Evolutionary conservation across 1,284 basidiomycete genomes (phyloP).

Genomic region (Stygiomarasmius scandens): DNA sequence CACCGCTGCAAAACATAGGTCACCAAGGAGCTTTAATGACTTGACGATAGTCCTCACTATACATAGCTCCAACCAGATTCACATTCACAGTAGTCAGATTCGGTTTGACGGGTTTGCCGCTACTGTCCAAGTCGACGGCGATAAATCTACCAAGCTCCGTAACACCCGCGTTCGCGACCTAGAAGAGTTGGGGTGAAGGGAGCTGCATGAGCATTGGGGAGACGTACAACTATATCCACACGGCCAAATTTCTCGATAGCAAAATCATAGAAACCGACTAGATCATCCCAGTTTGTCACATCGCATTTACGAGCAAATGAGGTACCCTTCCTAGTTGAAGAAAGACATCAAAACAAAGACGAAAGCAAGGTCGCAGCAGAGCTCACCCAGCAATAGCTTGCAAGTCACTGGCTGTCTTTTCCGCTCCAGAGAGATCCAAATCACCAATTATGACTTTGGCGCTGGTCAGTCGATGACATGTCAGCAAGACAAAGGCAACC

Average conservation of each 20-base stretch:
- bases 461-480: constrained; percentile 29
- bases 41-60: constrained; percentile 52
- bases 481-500: constrained; percentile 3
- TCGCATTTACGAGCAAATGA: constrained; percentile 47
- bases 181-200: not conserved
- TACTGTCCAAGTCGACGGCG: constrained; percentile 32
- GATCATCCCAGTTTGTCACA: constrained; percentile 59
- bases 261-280: constrained; percentile 54
- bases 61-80: constrained; percentile 53
- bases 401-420: constrained; percentile 45
- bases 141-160: constrained; percentile 41
- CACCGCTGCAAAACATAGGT: constrained; percentile 34
- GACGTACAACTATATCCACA: constrained; percentile 54
- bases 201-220: too few species aligned
- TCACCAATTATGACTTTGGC: constrained; percentile 63
- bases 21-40: not conserved
- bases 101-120: constrained; percentile 49
- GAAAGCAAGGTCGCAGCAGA: not conserved
- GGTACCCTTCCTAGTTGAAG: constrained; percentile 36
- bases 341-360: not conserved
- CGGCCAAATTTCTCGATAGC: constrained; percentile 47
- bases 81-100: constrained; percentile 50
- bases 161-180: constrained; percentile 63
- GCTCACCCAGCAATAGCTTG: constrained; percentile 48
- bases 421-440: constrained; percentile 40